These are phyloP conservation scores for Mycena kentingensis DNA, from an alignment of 768 basidiomycete genomes.

Conservation along the genomic window DNA sequence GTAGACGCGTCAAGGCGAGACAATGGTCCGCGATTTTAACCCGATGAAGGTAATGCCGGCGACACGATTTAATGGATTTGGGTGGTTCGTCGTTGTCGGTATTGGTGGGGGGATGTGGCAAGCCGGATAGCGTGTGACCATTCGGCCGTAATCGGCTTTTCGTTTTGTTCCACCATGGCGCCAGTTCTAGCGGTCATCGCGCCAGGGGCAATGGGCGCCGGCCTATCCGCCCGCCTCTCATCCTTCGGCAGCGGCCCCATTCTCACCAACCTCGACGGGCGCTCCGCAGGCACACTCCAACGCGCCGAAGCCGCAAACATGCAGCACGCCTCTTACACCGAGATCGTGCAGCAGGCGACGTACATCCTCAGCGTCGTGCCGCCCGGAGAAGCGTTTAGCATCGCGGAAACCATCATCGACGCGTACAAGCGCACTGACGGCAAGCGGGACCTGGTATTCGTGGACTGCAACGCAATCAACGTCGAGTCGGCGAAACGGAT, in stretches of 20 bases:
- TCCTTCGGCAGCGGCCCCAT: conserved; percentile 13
- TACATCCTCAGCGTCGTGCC: conserved; percentile 52
- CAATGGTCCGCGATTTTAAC: conserved; percentile 1
- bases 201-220: conserved; percentile 21
- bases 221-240: conserved; percentile 13
- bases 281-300: conserved; percentile 40
- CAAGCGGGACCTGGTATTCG: conserved; percentile 32
- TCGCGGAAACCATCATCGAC: conserved; percentile 34
- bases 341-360: conserved; percentile 35
- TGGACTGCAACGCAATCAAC: conserved; percentile 50
- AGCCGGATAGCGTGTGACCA: no score
- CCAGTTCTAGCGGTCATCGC: conserved; percentile 15
- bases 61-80: neutral
- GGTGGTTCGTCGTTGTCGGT: neutral
- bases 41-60: conserved; percentile 4
- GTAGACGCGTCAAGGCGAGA: conserved; percentile 1
- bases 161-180: no score
- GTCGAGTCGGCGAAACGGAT: conserved; percentile 44
- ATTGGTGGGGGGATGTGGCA: no score
- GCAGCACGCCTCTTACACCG: conserved; percentile 39
- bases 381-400: conserved; percentile 40
- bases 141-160: no score
- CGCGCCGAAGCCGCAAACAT: conserved; percentile 46
- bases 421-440: conserved; percentile 5
- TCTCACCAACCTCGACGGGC: conserved; percentile 42